Conservation (phyloP, 257 asterid species). For the Pogostemon cablin region DNA sequence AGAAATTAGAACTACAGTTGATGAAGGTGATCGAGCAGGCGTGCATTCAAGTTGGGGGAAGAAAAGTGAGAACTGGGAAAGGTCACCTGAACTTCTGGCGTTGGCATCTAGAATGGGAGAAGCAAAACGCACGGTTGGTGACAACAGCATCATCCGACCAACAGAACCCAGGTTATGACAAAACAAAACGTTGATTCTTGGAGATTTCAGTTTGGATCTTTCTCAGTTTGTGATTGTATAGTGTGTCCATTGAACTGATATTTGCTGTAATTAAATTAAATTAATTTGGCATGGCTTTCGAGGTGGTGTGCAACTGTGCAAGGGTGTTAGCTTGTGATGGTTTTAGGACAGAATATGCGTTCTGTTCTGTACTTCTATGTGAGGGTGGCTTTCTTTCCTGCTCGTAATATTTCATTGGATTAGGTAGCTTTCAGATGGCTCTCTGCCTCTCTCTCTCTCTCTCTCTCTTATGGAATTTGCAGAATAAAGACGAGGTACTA, state of each 20-base stretch:
- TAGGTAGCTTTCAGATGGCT: no score
- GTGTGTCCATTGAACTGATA: no score
- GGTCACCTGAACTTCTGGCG: conserved; percentile 94
- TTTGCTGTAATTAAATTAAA: no score
- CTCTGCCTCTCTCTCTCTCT: no score
- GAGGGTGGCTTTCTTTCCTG: conserved; percentile 36
- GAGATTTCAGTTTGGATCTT: neutral
- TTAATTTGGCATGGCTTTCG: no score
- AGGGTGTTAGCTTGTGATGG: no score
- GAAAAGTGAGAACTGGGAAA: conserved; percentile 94
- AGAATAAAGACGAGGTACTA: no score
- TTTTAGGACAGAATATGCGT: conserved; percentile 6
- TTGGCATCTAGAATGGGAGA: conserved; percentile 85
- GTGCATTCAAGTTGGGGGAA: conserved; percentile 89
- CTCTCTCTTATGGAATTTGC: no score
- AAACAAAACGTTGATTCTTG: neutral
- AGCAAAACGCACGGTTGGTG: conserved; percentile 54
- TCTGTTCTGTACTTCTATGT: conserved; percentile 17
- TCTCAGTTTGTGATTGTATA: no score
- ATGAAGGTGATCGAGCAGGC: conserved; percentile 80
- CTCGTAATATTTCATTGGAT: conserved; percentile 27
- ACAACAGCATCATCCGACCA: conserved; percentile 44
- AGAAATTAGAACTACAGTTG: conserved; percentile 73
- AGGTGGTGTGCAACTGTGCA: no score
- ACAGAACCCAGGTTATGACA: conserved; percentile 38